Conservation (phyloP, 208 protist genomes). For the Novymonas esmeraldas region DNA sequence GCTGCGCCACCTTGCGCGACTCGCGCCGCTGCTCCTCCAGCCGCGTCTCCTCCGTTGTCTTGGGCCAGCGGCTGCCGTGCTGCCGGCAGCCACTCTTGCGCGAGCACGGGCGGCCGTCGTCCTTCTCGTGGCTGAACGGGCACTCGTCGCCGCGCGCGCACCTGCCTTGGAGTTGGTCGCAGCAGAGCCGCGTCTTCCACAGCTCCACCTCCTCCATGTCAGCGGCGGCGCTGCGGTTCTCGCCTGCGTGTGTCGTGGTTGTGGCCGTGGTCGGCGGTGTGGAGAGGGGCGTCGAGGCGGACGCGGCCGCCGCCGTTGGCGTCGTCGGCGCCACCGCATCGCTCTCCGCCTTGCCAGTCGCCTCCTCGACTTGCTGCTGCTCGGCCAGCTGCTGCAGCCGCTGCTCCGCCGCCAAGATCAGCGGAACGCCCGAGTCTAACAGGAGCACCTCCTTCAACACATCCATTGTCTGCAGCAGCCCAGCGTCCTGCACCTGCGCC, state of each 20-base stretch:
- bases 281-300: background rate
- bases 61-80: constrained; percentile 67
- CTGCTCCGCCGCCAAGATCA: constrained; percentile 77
- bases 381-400: constrained; percentile 38
- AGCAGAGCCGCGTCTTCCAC: constrained; percentile 73
- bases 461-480: constrained; percentile 65
- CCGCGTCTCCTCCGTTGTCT: constrained; percentile 31
- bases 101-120: constrained; percentile 74
- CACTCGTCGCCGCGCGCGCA: constrained; percentile 50
- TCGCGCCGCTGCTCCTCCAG: constrained; percentile 18
- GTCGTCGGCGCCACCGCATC: background rate
- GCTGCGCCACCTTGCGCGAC: constrained; percentile 5
- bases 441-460: constrained; percentile 78
- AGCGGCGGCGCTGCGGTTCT: background rate
- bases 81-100: constrained; percentile 54
- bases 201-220: constrained; percentile 53
- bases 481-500: constrained; percentile 62
- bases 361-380: constrained; percentile 1
- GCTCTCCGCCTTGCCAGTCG: background rate
- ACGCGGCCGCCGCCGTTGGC: background rate
- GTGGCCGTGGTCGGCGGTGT: background rate
- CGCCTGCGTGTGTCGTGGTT: background rate
- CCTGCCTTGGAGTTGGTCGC: constrained; percentile 53
- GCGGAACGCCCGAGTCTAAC: constrained; percentile 61
- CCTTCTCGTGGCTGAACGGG: constrained; percentile 69